Evolutionary conservation across 192 early-diverging fungal species (phyloP).

Genomic region (Podila epigama): DNA sequence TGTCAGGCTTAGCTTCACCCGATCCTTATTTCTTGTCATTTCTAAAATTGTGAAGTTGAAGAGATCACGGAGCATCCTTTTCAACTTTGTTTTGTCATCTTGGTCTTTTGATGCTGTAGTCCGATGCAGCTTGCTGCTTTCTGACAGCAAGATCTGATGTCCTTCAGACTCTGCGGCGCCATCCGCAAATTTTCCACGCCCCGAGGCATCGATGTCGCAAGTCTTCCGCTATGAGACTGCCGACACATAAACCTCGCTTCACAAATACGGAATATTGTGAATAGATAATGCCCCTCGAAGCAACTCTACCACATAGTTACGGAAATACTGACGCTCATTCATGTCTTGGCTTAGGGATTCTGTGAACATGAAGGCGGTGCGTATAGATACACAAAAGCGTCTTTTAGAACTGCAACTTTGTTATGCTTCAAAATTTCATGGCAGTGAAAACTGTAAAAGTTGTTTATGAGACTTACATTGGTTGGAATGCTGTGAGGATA

Average conservation of each 20-base stretch:
- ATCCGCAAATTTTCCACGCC: slow-evolving; percentile 25
- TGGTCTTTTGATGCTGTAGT: slow-evolving; percentile 14
- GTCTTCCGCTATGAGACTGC: slow-evolving; percentile 17
- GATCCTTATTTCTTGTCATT: slow-evolving; percentile 17
- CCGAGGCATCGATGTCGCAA: slow-evolving; percentile 7
- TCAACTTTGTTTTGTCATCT: slow-evolving; percentile 25
- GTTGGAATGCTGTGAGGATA: slow-evolving; percentile 17
- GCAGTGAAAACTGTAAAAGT: background rate
- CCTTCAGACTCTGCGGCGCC: slow-evolving; percentile 14
- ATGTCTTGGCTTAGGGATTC: slow-evolving; percentile 10
- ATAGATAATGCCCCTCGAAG: slow-evolving; percentile 16
- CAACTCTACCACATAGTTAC: slow-evolving; percentile 25
- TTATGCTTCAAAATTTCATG: too few species aligned
- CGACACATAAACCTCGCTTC: slow-evolving; percentile 26
- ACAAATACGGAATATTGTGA: slow-evolving; percentile 8
- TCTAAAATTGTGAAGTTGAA: slow-evolving; percentile 26
- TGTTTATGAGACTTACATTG: slow-evolving; percentile 7
- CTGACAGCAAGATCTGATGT: slow-evolving; percentile 22
- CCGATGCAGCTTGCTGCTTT: slow-evolving; percentile 14
- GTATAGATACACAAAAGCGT: background rate
- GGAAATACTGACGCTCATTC: slow-evolving; percentile 19
- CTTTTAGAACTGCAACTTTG: too few species aligned
- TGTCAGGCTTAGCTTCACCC: slow-evolving; percentile 8
- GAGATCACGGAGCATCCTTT: slow-evolving; percentile 22
- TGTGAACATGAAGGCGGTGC: slow-evolving; percentile 4